Conservation (phyloP, 2,329 filamentous ascomycete species). For the Diaporthe velutina region DNA sequence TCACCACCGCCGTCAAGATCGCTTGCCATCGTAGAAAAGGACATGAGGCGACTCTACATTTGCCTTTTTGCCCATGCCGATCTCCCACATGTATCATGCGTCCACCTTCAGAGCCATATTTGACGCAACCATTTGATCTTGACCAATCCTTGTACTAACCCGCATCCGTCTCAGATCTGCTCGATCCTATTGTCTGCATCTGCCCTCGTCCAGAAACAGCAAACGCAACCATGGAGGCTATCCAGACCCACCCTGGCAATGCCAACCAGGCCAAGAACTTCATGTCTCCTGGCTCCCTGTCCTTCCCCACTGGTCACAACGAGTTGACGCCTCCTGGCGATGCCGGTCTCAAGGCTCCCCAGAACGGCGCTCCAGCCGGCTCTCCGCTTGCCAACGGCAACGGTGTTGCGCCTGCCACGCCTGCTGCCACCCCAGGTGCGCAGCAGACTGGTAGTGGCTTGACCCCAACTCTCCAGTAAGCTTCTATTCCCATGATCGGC, state of each 20-base stretch:
- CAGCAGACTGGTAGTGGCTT: constrained; percentile 87
- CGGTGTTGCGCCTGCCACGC: constrained; percentile 89
- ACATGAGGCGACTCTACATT: not conserved
- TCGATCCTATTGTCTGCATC: constrained; percentile 35
- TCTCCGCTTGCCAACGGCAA: constrained; percentile 74
- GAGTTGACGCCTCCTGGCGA: constrained; percentile 86
- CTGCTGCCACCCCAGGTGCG: constrained; percentile 90
- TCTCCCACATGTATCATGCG: not conserved
- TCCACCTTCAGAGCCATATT: not conserved
- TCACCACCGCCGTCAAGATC: not conserved
- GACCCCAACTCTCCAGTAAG: constrained; percentile 96
- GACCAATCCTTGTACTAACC: constrained; percentile 20
- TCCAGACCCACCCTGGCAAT: constrained; percentile 91
- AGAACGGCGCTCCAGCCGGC: constrained; percentile 64
- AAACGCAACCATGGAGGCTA: constrained; percentile 79
- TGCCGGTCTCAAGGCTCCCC: constrained; percentile 72
- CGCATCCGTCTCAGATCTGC: constrained; percentile 44
- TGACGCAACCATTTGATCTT: not conserved
- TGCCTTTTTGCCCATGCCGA: not conserved
- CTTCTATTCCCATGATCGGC: constrained; percentile 63
- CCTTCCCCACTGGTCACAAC: constrained; percentile 86
- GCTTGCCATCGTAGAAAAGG: constrained; percentile 31
- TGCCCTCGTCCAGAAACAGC: not conserved
- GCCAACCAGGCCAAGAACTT: constrained; percentile 96
- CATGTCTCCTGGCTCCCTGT: constrained; percentile 91